Evolutionary conservation across 73 alveolate species (phyloP), one percentile per base, ranked within the genome.

Genomic region (Durusdinium trenchii): DNA sequence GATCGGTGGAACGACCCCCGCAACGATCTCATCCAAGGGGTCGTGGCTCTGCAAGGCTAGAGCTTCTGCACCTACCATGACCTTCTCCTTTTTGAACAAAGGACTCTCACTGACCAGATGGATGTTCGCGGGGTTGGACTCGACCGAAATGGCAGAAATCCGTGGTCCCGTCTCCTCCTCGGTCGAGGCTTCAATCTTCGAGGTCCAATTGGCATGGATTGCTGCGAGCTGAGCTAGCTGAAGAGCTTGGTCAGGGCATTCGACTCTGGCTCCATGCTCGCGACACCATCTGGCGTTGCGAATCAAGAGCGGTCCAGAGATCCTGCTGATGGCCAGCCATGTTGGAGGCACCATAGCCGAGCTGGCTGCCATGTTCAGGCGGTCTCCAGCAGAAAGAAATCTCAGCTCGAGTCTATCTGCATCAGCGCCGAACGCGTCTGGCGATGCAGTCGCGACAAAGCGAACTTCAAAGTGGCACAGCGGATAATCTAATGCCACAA

Each of bases 201-300:
- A 47, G 6, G 84, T 71, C 84, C 84, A 71, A 71, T 71, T 47
- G 38, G 84, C 84, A 82, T 82, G 93, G 93, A 82, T 30, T 26
- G 28, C 12, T 10, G 93, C 71, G 28, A 82, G 32, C 75, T 82
- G 93, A 43, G 71, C 2, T 51, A 82, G n/a, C 73, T 82, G 93
- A 14, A 50, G 54, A 0, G 57, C 46, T 54, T 84, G 78, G 10
- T 84, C 94, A 18, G 94, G 94, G 26, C 47, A 40, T 52, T 50
- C 94, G 5, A 84, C 40, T 4, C 94, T 5, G 18, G 94, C 94
- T 6, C 40, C 6, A 38, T 52, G 94, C 2, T 30, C 78, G 1
- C 94, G 2, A 40, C 46, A 32, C 94, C 54, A 18, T 3, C 18
- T 12, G 42, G 69, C 69, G 40, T 60, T 84, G 36, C 46, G 32